Percentiles rank a stretch among this genome's conserved stretches.
Conservation (phyloP, 2,329 filamentous ascomycete genomes). For the Calonectria pauciramosa region DNA sequence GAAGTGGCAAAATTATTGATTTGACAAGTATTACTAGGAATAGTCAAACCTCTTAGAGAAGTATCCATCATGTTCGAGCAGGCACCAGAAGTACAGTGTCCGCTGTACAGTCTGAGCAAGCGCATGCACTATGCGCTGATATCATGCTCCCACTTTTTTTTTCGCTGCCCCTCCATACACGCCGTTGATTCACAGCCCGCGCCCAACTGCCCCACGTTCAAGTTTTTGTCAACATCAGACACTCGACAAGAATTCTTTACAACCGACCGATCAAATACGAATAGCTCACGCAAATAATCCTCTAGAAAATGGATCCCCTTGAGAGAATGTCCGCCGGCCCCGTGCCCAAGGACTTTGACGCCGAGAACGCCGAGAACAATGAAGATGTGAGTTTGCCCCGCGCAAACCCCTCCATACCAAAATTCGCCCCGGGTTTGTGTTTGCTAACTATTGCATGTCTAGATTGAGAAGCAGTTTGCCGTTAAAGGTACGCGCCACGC, state of each 20-base stretch:
- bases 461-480: slow-evolving; percentile 99
- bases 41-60: slow-evolving; percentile 10
- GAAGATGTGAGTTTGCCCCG: slow-evolving; percentile 63
- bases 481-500: slow-evolving; percentile 79
- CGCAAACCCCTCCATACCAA: slow-evolving; percentile 2
- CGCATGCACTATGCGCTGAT: slow-evolving; percentile 47
- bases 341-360: slow-evolving; percentile 70
- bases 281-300: not conserved
- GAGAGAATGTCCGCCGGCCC: slow-evolving; percentile 53
- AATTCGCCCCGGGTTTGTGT: not conserved
- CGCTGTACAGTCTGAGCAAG: slow-evolving; percentile 17
- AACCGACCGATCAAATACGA: not conserved
- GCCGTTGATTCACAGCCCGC: slow-evolving; percentile 30
- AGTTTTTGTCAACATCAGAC: slow-evolving; percentile 39
- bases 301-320: slow-evolving; percentile 54
- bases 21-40: not conserved
- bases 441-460: slow-evolving; percentile 9
- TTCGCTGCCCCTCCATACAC: slow-evolving; percentile 45
- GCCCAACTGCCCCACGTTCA: slow-evolving; percentile 45
- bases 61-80: slow-evolving; percentile 35
- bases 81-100: slow-evolving; percentile 29
- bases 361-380: slow-evolving; percentile 68
- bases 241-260: not conserved
- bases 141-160: slow-evolving; percentile 41
- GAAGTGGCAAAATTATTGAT: not conserved